Evolutionary conservation across 2,329 filamentous ascomycete genomes (phyloP), one percentile per base, ranked within the genome.

Genomic region (Exophiala mesophila): DNA sequence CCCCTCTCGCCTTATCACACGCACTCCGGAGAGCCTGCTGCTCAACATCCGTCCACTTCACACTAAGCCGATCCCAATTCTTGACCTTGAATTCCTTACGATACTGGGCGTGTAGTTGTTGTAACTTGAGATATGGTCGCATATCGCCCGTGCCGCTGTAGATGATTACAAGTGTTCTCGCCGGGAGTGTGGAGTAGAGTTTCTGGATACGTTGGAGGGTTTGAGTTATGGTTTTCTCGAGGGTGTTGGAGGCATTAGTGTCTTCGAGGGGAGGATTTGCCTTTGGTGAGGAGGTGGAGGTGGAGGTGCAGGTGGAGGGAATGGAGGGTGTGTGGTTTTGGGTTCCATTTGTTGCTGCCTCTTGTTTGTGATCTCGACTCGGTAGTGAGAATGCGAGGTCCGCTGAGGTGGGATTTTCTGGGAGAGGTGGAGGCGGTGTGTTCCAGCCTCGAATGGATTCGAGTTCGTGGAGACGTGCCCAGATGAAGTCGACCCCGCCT

Each of bases 111-210:
- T 80, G 74, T 65, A 79, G 65, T 1, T 63, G 65, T 55, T 80
- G 76, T 53, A 82, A 59, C 19, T 74, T 70, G 29, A 68, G 63
- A 31, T 78, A 67, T 41, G 78, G 73, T 20, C 75, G 65, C 17
- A 78, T 78, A 55, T 82, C 77, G 20, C 76, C 76, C 2, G 76
- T 79, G n/a, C 79, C 79, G 44, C 73, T 77, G 59, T 81, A 82
- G 20, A 82, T 72, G 19, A 83, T 68, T 41, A 82, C 71, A 7
- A 79, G 70, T 1, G 78, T 81, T 15, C 41, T 38, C 4, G 69
- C 65, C 10, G 78, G 77, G 20, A 82, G 63, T 5, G 69, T 66
- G 2, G 76, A 69, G 57, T 74, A 78, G 41, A 82, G 69, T 8
- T 63, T 62, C 16, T 61, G 57, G 45, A 83, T 75, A 39, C 69